Conservation (phyloP, 305 asterid genomes). For the Fraxinus sp. region DNA sequence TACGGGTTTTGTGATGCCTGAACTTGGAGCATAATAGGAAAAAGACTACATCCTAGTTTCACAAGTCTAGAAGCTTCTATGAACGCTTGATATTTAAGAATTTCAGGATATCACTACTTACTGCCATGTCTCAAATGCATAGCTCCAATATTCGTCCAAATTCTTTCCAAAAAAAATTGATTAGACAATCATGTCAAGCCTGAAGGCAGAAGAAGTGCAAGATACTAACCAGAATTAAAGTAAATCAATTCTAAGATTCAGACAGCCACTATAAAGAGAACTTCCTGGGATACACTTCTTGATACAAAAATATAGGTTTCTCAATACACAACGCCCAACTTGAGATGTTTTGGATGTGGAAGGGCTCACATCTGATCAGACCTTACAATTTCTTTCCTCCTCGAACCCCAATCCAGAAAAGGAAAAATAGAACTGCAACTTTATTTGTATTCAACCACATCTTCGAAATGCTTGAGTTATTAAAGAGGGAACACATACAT, state of each 20-base stretch:
- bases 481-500: neutral
- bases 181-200: neutral
- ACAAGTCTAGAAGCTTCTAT: neutral
- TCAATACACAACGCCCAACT: neutral
- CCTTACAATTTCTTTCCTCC: neutral
- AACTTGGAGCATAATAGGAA: neutral
- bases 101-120: neutral
- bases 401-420: neutral
- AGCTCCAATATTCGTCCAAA: neutral
- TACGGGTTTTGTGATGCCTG: neutral
- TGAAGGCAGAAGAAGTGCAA: neutral
- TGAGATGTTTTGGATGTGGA: neutral
- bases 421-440: neutral
- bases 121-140: neutral
- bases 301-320: neutral
- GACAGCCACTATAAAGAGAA: neutral
- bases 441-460: neutral
- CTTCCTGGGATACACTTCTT: neutral
- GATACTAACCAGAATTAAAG: neutral
- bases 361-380: neutral
- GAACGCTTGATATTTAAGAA: neutral
- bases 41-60: neutral
- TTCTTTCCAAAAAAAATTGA: neutral
- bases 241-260: neutral
- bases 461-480: neutral